These are phyloP conservation scores for Lolium perenne DNA, from an alignment of 176 grass and related monocot genomes.

Conservation along the genomic window DNA sequence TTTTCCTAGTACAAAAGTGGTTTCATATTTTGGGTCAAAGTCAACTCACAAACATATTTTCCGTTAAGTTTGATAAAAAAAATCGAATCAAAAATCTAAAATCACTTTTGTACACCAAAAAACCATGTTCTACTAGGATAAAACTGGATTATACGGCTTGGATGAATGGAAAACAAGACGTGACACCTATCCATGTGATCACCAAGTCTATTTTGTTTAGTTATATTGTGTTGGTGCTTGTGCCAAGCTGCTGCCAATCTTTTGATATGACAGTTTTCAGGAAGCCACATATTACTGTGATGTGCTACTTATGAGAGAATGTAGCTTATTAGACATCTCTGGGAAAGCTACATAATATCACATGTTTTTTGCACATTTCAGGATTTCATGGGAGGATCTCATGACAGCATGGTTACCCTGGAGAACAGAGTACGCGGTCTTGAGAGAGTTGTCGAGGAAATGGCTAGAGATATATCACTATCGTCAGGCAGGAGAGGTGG, in stretches of 20 bases:
- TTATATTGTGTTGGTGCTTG: neutral
- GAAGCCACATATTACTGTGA: neutral
- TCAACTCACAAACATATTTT: no score
- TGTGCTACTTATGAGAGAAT: constrained; percentile 18
- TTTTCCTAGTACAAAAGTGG: no score
- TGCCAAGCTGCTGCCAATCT: neutral
- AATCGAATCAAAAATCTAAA: no score
- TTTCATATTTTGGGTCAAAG: no score
- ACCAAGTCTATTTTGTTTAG: no score
- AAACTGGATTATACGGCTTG: no score
- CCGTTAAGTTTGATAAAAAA: no score
- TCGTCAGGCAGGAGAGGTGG: constrained; percentile 83
- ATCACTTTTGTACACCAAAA: no score
- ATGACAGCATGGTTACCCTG: constrained; percentile 93
- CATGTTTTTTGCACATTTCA: constrained; percentile 46
- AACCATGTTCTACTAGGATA: no score
- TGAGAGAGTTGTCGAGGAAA: constrained; percentile 94
- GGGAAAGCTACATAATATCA: constrained; percentile 12
- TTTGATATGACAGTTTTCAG: constrained; percentile 14
- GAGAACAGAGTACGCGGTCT: constrained; percentile 94
- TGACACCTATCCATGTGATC: no score
- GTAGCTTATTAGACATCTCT: constrained; percentile 26
- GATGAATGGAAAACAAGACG: no score
- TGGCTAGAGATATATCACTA: constrained; percentile 81
- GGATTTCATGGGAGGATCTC: constrained; percentile 99